Evolutionary conservation across 2,329 filamentous ascomycete species (phyloP), one percentile per base, ranked within the genome.

Genomic region (Elsinoe perseae): DNA sequence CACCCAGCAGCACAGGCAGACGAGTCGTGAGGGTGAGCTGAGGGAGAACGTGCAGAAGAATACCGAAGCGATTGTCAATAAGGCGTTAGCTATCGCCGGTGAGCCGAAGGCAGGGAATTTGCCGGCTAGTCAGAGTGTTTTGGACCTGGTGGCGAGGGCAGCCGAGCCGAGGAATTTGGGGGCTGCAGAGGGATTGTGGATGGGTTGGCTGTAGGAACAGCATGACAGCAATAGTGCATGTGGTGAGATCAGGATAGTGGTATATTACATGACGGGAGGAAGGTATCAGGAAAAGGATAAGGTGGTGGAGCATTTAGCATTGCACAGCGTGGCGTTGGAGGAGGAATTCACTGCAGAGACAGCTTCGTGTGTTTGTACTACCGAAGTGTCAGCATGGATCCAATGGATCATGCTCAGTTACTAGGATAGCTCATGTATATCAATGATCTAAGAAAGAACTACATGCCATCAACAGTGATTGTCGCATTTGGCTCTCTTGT

Each of bases 101-200:
- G 68, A 89, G 64, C 76, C 81, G 34, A 87, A 0, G 82, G 64
- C 62, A 4, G 65, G 67, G 20, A 92, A 90, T 67, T 73, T 98
- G 63, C 93, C 93, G 5, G 92, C 92, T 21, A 95, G 95, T 71
- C 93, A 99, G 78, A 97, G 92, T 38, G 89, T 95, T 27, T 92
- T 98, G 66, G 93, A 99, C 72, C 74, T 95, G 60, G 87, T 98
- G 60, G 87, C 87, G n/a, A 86, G 86, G 74, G 90, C 92, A 1
- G 91, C 95, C 14, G 95, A 95, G 72, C 93, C 93, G 1, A 84
- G 88, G 75, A 90, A 93, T 69, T 71, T 99, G 72, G 85, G 87
- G 43, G 82, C 88, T 71, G 91, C 87, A 66, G 93, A 98, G 77
- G 84, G 91, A 58, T 75, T 98, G 64, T 99, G 93, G 90, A 97